These are phyloP conservation scores for Apiospora aurea DNA, from an alignment of 2,329 filamentous ascomycete species.

Conservation along the genomic window DNA sequence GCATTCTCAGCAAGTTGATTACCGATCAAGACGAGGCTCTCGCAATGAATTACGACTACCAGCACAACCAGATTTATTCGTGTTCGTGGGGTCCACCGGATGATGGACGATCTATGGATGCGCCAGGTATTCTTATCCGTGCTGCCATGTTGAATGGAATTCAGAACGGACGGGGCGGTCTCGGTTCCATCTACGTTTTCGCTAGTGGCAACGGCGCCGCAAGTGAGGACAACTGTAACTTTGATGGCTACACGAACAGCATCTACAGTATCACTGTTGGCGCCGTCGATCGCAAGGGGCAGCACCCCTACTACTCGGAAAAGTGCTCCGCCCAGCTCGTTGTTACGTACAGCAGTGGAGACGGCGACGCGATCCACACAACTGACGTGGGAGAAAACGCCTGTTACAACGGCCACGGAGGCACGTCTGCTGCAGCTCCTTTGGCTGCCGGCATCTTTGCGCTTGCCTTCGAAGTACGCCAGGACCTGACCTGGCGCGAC, in stretches of 20 bases:
- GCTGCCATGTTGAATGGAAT: slow-evolving; percentile 91
- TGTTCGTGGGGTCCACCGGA: slow-evolving; percentile 98
- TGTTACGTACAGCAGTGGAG: slow-evolving; percentile 95
- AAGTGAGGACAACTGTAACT: slow-evolving; percentile 95
- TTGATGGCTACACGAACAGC: slow-evolving; percentile 98
- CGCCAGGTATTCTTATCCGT: slow-evolving; percentile 85
- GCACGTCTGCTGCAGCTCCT: slow-evolving; percentile 93
- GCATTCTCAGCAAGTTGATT: slow-evolving; percentile 90
- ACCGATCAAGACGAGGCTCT: slow-evolving; percentile 91
- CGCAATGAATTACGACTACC: slow-evolving; percentile 89
- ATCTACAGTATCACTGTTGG: slow-evolving; percentile 99
- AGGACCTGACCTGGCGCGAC: slow-evolving; percentile 91
- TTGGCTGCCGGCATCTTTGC: slow-evolving; percentile 92
- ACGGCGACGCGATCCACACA: slow-evolving; percentile 90
- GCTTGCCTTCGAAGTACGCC: slow-evolving; percentile 82
- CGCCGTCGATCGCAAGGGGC: slow-evolving; percentile 84
- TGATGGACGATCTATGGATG: slow-evolving; percentile 93
- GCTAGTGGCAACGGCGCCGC: slow-evolving; percentile 92
- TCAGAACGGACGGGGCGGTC: slow-evolving; percentile 82
- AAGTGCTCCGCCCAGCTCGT: slow-evolving; percentile 94
- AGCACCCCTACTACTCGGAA: slow-evolving; percentile 96
- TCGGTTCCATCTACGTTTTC: slow-evolving; percentile 94
- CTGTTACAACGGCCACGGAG: slow-evolving; percentile 85
- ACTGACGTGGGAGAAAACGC: slow-evolving; percentile 87
- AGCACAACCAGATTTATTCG: slow-evolving; percentile 96